phyloP scores from a whole-genome alignment of 192 early-diverging fungal genomes.

The Lobosporangium transversale region DNA sequence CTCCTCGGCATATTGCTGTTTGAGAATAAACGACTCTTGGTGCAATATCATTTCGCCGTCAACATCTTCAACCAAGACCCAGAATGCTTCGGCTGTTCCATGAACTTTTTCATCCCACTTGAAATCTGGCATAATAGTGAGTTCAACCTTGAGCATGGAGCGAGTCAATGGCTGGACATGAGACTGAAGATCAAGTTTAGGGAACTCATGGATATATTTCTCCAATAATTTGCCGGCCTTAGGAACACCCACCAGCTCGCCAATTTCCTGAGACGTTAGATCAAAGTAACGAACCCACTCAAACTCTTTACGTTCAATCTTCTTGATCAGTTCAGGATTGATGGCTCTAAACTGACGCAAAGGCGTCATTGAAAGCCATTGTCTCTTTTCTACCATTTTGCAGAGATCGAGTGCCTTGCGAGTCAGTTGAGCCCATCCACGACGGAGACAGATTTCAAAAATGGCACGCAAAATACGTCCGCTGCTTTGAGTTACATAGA shows the following conservation, averaged over 20 bases:
- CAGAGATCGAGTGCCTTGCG: slow-evolving; percentile 90
- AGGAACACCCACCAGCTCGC: slow-evolving; percentile 87
- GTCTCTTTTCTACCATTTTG: slow-evolving; percentile 96
- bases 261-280: slow-evolving; percentile 89
- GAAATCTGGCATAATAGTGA: slow-evolving; percentile 95
- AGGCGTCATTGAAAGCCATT: slow-evolving; percentile 97
- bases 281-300: slow-evolving; percentile 96
- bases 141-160: slow-evolving; percentile 88
- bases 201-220: slow-evolving; percentile 92
- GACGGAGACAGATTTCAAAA: slow-evolving; percentile 94
- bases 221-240: slow-evolving; percentile 92
- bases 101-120: slow-evolving; percentile 90
- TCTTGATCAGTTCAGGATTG: slow-evolving; percentile 83
- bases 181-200: slow-evolving; percentile 88
- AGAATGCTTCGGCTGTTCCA: slow-evolving; percentile 89
- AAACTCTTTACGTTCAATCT: slow-evolving; percentile 93
- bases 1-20: slow-evolving; percentile 81
- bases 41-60: slow-evolving; percentile 91
- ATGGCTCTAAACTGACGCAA: slow-evolving; percentile 90
- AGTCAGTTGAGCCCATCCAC: slow-evolving; percentile 94
- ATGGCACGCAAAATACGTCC: slow-evolving; percentile 94
- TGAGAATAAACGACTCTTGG: slow-evolving; percentile 92
- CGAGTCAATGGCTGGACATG: slow-evolving; percentile 95
- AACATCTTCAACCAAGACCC: slow-evolving; percentile 94
- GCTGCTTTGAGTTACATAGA: slow-evolving; percentile 96